Conservation (phyloP, 805 yeast species). For the Yarrowia porcina region DNA sequence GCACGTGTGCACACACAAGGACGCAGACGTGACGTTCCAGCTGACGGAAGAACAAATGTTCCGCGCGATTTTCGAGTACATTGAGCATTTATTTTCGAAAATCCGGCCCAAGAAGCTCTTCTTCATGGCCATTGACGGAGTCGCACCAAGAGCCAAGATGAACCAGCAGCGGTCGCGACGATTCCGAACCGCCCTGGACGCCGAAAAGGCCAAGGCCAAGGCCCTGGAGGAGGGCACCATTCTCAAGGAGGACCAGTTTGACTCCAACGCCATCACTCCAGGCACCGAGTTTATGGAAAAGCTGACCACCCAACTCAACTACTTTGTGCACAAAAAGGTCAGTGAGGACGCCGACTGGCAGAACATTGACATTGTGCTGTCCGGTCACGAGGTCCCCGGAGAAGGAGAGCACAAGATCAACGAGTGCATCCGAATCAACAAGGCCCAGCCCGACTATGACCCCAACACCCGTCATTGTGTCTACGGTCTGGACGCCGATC, state of each 20-base stretch:
- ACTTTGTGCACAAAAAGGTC: constrained; percentile 83
- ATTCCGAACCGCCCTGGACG: constrained; percentile 90
- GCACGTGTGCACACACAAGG: constrained; percentile 79
- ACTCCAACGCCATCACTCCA: constrained; percentile 90
- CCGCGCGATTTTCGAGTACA: constrained; percentile 87
- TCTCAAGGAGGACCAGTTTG: constrained; percentile 84
- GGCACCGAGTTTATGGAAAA: constrained; percentile 96
- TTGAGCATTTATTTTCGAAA: constrained; percentile 85
- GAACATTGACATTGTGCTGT: constrained; percentile 65
- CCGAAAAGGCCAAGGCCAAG: constrained; percentile 71
- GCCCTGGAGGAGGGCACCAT: constrained; percentile 73
- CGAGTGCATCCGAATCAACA: constrained; percentile 80
- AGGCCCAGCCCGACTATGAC: constrained; percentile 68
- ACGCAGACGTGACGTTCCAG: constrained; percentile 57
- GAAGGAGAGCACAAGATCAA: constrained; percentile 98
- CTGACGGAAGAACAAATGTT: constrained; percentile 88
- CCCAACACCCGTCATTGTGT: constrained; percentile 88
- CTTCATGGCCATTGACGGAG: constrained; percentile 98
- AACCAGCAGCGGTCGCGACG: constrained; percentile 96
- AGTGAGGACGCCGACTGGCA: constrained; percentile 87
- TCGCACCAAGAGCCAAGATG: constrained; percentile 98
- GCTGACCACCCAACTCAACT: constrained; percentile 74
- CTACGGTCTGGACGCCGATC: constrained; percentile 94
- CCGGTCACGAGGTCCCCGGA: constrained; percentile 97
- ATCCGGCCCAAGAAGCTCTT: constrained; percentile 83